Conservation (phyloP, 495 filamentous ascomycete species). For the Terfezia boudieri region DNA sequence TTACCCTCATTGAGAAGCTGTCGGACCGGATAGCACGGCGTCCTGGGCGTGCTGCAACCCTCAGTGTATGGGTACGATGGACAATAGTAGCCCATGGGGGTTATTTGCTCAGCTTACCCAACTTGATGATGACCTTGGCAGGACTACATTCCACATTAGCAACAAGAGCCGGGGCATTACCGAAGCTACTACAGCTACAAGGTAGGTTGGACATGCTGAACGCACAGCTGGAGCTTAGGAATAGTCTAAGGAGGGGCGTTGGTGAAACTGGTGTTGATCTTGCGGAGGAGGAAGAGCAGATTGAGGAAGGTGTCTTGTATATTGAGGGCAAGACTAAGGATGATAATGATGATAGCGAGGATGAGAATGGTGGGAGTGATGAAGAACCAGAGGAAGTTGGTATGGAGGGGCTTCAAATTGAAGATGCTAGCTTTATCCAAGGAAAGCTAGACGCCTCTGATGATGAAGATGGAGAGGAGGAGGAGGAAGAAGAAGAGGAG, state of each 20-base stretch:
- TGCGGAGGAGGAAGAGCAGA: conserved; percentile 35
- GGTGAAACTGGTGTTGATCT: conserved; percentile 25
- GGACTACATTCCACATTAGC: conserved; percentile 66
- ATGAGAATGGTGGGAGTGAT: conserved; percentile 21
- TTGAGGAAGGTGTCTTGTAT: conserved; percentile 57
- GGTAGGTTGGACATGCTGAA: conserved; percentile 81
- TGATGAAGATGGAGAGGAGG: conserved; percentile 22
- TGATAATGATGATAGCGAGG: conserved; percentile 19
- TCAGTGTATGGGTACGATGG: conserved; percentile 96
- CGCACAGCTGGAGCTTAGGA: conserved; percentile 61
- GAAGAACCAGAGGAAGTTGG: conserved; percentile 22
- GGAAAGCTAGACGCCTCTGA: conserved; percentile 13
- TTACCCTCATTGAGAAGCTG: conserved; percentile 53
- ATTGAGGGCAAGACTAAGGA: conserved; percentile 49
- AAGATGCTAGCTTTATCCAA: conserved; percentile 18
- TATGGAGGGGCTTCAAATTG: conserved; percentile 18
- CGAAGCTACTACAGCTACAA: conserved; percentile 65
- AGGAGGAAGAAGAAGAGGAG: conserved; percentile 22
- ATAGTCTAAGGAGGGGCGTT: conserved; percentile 26
- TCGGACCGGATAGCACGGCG: conserved; percentile 69
- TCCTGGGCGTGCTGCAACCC: conserved; percentile 66
- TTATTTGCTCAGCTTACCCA: conserved; percentile 59
- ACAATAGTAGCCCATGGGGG: conserved; percentile 87
- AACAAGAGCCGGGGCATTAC: conserved; percentile 61
- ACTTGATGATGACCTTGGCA: conserved; percentile 49